Conservation (phyloP, 1,284 basidiomycete genomes). For the Tilletia walkeri region DNA sequence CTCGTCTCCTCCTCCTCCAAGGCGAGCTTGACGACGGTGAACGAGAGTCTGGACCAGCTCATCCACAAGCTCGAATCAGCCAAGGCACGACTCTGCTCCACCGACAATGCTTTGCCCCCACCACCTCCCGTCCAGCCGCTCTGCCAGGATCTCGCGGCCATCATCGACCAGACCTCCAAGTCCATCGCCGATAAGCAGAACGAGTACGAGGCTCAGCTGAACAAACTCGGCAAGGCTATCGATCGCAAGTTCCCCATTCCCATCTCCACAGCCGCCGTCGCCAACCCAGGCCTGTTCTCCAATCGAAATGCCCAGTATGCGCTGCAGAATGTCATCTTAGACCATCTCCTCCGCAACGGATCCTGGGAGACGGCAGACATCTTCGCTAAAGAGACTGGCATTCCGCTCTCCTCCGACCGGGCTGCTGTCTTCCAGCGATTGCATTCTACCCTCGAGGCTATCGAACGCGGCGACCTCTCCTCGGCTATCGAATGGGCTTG, state of each 20-base stretch:
- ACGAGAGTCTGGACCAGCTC: slow-evolving; percentile 42
- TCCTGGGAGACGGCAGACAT: slow-evolving; percentile 34
- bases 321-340: slow-evolving; percentile 36
- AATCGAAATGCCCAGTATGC: slow-evolving; percentile 32
- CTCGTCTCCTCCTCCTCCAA: slow-evolving; percentile 30
- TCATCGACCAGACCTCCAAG: slow-evolving; percentile 33
- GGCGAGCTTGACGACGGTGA: slow-evolving; percentile 27
- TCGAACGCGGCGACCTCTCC: slow-evolving; percentile 27
- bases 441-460: slow-evolving; percentile 15
- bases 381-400: slow-evolving; percentile 29
- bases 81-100: slow-evolving; percentile 26
- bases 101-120: neutral
- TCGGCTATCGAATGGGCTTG: slow-evolving; percentile 44
- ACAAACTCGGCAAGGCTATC: slow-evolving; percentile 42
- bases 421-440: neutral
- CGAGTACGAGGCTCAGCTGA: slow-evolving; percentile 41
- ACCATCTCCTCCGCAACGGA: slow-evolving; percentile 46
- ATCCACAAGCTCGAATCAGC: slow-evolving; percentile 40
- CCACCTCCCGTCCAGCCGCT: slow-evolving; percentile 17
- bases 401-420: neutral
- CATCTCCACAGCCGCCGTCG: slow-evolving; percentile 32
- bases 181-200: slow-evolving; percentile 42
- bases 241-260: slow-evolving; percentile 46
- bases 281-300: slow-evolving; percentile 41
- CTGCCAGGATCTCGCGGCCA: slow-evolving; percentile 27